Conservation (phyloP, 768 basidiomycete genomes). For the Leccinum obscurum region DNA sequence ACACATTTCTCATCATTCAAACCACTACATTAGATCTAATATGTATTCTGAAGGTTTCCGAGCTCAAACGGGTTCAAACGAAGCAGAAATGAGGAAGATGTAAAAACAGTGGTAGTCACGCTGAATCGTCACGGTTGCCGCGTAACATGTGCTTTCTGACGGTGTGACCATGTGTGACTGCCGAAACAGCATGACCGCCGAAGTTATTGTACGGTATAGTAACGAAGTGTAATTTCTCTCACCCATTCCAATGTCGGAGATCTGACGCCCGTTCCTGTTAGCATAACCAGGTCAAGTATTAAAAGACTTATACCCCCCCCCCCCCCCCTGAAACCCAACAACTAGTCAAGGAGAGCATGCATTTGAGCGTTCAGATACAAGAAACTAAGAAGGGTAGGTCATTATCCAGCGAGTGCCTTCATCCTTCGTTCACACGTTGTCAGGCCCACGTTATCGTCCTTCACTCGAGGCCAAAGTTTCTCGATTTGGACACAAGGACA, state of each 20-base stretch:
- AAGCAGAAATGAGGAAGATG: too few species aligned
- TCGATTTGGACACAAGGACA: constrained; percentile 69
- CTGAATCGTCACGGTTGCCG: too few species aligned
- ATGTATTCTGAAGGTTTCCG: constrained; percentile 8
- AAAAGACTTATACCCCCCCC: constrained; percentile 69
- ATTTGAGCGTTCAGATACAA: constrained; percentile 80
- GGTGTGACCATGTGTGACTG: too few species aligned
- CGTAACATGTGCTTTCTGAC: too few species aligned
- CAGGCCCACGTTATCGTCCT: constrained; percentile 90
- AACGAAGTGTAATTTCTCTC: constrained; percentile 55
- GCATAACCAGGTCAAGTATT: constrained; percentile 75
- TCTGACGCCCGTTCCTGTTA: constrained; percentile 29
- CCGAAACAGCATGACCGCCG: too few species aligned
- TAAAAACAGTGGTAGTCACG: too few species aligned
- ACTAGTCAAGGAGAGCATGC: constrained; percentile 71
- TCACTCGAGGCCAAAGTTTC: constrained; percentile 86
- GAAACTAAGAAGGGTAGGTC: constrained; percentile 78
- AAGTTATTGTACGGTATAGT: constrained; percentile 12
- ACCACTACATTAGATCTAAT: too few species aligned
- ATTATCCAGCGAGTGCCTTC: not conserved
- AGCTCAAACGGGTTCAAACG: too few species aligned
- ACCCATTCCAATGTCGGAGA: not conserved
- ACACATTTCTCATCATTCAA: too few species aligned
- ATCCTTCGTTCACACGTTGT: not conserved
- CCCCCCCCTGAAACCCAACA: constrained; percentile 57